A percentile compares a stretch with the other conserved stretches of the same genome.
These are phyloP conservation scores for Lentinula novae-zelandiae DNA, from an alignment of 1,284 basidiomycete species.

Conservation along the genomic window DNA sequence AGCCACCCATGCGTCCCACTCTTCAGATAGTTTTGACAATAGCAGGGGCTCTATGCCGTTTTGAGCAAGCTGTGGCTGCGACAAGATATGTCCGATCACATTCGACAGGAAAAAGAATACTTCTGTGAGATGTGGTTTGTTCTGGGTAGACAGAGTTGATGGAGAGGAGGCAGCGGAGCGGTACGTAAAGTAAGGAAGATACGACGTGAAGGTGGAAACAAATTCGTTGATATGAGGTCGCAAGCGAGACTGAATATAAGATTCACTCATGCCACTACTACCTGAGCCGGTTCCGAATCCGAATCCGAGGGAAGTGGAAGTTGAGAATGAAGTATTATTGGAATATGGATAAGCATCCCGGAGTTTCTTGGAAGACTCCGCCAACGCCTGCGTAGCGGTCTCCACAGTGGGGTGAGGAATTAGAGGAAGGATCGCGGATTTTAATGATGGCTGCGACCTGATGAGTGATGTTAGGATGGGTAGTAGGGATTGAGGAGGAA, in stretches of 20 bases:
- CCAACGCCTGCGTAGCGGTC: conserved; percentile 64
- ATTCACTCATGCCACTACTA: conserved; percentile 62
- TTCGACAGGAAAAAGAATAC: conserved; percentile 67
- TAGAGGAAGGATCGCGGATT: conserved; percentile 61
- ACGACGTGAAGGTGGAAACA: conserved; percentile 68
- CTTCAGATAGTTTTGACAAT: conserved; percentile 57
- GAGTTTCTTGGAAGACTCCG: conserved; percentile 64
- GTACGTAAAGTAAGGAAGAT: conserved; percentile 79
- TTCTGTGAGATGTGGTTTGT: conserved; percentile 66
- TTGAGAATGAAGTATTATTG: conserved; percentile 34
- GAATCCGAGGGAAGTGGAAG: conserved; percentile 48
- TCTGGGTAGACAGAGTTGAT: conserved; percentile 43
- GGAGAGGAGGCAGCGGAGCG: conserved; percentile 35
- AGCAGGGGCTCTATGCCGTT: conserved; percentile 52
- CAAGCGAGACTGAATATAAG: conserved; percentile 71
- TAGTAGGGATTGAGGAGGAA: conserved; percentile 69
- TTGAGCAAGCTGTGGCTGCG: conserved; percentile 63
- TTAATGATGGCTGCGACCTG: conserved; percentile 61
- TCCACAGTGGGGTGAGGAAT: conserved; percentile 78
- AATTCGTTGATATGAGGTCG: conserved; percentile 72
- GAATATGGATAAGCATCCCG: conserved; percentile 81
- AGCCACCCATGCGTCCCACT: conserved; percentile 77
- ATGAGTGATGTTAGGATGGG: conserved; percentile 68
- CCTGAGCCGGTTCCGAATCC: conserved; percentile 25
- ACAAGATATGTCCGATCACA: conserved; percentile 62